Conservation (phyloP, 192 early-diverging fungal species). For the Gonapodya prolifera region DNA sequence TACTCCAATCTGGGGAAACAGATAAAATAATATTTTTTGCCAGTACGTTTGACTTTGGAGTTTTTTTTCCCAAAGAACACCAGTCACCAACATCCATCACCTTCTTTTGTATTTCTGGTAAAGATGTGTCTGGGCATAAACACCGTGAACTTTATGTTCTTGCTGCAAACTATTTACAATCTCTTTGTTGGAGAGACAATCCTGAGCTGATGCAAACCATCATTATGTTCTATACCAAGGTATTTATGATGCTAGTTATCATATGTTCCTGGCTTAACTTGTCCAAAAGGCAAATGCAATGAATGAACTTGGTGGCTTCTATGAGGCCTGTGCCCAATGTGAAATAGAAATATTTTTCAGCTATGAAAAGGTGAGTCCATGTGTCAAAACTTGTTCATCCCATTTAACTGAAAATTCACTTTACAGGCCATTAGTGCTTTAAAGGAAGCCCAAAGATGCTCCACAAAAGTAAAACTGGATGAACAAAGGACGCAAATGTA, state of each 20-base stretch:
- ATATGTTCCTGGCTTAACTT: neutral
- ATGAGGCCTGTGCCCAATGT: constrained; percentile 38
- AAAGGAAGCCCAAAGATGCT: constrained; percentile 24
- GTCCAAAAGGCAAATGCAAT: constrained; percentile 31
- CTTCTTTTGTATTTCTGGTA: too few species aligned
- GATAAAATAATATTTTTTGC: constrained; percentile 50
- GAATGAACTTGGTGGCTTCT: constrained; percentile 31
- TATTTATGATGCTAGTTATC: constrained; percentile 14
- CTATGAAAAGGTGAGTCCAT: constrained; percentile 36
- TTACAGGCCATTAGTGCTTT: constrained; percentile 29
- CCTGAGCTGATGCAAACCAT: constrained; percentile 33
- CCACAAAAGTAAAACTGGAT: constrained; percentile 15
- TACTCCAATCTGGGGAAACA: constrained; percentile 36
- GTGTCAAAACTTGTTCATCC: neutral
- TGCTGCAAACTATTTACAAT: constrained; percentile 45
- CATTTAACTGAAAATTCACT: neutral
- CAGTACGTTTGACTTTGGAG: constrained; percentile 13
- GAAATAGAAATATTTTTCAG: constrained; percentile 51
- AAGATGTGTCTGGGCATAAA: constrained; percentile 42
- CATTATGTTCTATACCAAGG: constrained; percentile 45
- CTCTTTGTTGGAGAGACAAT: constrained; percentile 35
- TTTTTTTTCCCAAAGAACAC: neutral
- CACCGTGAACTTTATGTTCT: constrained; percentile 37
- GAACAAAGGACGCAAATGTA: too few species aligned
- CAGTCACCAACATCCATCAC: constrained; percentile 6